Evolutionary conservation across 2,329 filamentous ascomycete species (phyloP), one percentile per base, ranked within the genome.

Genomic region (Paecilomyces sp.): DNA sequence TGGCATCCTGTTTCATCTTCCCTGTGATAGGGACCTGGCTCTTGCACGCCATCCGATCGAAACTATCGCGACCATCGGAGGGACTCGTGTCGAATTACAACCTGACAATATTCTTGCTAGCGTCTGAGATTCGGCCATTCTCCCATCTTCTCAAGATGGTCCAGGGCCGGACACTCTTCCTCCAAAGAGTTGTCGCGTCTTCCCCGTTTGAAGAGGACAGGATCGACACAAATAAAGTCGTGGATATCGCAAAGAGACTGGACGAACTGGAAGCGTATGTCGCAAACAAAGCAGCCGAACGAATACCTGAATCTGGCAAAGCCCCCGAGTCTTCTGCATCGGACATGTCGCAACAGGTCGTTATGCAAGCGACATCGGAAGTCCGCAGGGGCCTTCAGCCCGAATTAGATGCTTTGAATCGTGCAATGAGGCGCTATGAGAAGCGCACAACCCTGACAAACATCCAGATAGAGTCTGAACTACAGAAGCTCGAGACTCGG

Each of bases 81-180:
- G 90, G 90, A 1, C 80, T 97, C 11, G 88, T 97, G 6, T 96
- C 91, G 3, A 90, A 96, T 73, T 95, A 93, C 76, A 97, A 97
- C 73, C 81, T 97, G 58, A 92, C 88, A 12, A 90, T 97, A 57
- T 97, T 97, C 73, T 80, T 96, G 2, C 82, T 96, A 18, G 90
- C 89, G 0, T 90, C 93, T 3, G 93, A 97, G 75, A 80, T 97
- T 30, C 87, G 90, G 2, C 93, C 93, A 0, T 78, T 92, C 55
- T 85, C 90, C 1, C 92, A 97, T 70, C 77, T 95, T 28, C 85
- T 96, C 62, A 90, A 88, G 70, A 83, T 97, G 67, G 82, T 95
- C 3, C 88, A 91, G 67, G 83, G 85, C 13, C 85, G 91, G 34
- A 96, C 92, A 2, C 78, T 95, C 8, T 87, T 92, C 68, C 81